These are phyloP conservation scores for Rhodamnia argentea DNA, from an alignment of 345 rosid species.

Conservation along the genomic window DNA sequence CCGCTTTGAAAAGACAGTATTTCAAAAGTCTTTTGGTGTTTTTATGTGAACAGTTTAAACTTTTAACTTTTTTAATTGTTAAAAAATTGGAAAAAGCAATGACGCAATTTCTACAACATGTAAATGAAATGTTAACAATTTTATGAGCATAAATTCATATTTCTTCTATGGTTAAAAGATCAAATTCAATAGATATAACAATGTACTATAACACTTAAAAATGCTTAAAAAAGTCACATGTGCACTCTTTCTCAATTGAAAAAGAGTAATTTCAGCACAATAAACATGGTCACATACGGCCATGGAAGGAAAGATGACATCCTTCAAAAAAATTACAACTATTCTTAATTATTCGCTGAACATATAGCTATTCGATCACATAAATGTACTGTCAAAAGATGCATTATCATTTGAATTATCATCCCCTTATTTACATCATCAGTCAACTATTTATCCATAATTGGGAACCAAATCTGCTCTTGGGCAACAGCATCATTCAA, in stretches of 20 bases:
- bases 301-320: background rate
- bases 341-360: background rate
- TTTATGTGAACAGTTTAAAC: background rate
- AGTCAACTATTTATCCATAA: background rate
- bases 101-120: background rate
- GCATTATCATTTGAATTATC: background rate
- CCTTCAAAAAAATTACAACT: background rate
- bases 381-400: background rate
- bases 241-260: background rate
- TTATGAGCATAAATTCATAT: background rate
- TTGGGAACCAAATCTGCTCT: background rate
- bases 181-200: background rate
- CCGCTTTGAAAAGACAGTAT: background rate
- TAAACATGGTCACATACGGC: background rate
- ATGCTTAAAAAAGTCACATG: background rate
- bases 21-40: background rate
- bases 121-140: background rate
- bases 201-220: background rate
- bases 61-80: background rate
- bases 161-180: background rate
- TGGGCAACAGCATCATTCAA: background rate
- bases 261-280: background rate
- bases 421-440: background rate
- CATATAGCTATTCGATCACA: background rate
- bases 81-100: background rate